phyloP scores from a whole-genome alignment of 2,329 filamentous ascomycete genomes.

The Fusarium odoratissimum region DNA sequence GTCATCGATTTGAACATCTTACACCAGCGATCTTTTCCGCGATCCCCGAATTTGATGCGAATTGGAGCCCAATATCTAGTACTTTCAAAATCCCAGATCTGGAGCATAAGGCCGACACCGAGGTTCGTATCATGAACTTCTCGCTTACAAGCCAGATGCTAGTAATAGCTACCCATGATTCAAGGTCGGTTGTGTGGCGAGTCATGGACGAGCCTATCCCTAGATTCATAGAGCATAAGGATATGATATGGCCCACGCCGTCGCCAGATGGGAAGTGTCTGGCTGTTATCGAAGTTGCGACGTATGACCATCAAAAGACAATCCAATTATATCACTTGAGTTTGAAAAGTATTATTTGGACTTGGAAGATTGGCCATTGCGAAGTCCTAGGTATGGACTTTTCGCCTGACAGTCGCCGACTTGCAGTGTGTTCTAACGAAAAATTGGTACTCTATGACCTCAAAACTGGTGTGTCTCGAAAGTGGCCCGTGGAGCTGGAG shows the following conservation, averaged over 20 bases:
- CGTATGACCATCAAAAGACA: no score
- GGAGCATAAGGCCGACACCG: no score
- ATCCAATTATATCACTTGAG: neutral
- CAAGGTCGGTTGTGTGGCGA: neutral
- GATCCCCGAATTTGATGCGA: neutral
- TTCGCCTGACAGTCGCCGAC: neutral
- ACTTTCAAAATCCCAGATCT: accelerated
- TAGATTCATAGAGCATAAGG: neutral
- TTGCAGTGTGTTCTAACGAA: neutral
- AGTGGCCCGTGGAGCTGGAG: neutral
- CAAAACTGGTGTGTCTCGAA: neutral
- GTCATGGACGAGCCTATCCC: neutral
- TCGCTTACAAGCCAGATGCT: neutral
- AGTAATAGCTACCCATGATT: neutral
- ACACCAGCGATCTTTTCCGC: neutral
- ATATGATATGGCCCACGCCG: neutral
- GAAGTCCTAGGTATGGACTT: neutral
- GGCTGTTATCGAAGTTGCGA: neutral
- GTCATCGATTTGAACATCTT: neutral
- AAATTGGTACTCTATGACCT: neutral
- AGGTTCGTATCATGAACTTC: neutral
- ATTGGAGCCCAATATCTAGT: neutral
- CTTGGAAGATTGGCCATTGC: neutral
- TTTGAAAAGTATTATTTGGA: neutral
- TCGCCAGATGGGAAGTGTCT: neutral